Percentiles rank a stretch among this genome's conserved stretches.
Conservation (phyloP, 805 yeast genomes). For the Pichia kluyveri region DNA sequence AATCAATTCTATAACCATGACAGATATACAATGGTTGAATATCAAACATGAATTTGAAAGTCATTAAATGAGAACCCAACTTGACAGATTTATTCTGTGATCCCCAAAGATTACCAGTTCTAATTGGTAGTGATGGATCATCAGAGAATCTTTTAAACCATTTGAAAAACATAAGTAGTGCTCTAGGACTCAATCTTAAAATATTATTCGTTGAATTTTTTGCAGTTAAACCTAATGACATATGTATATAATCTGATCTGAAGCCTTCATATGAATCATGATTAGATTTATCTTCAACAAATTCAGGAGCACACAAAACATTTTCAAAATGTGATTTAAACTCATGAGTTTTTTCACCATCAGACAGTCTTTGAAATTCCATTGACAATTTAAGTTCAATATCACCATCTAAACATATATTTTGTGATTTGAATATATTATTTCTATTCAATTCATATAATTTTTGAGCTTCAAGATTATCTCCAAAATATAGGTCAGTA, state of each 20-base stretch:
- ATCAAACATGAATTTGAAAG: conserved; percentile 69
- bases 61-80: conserved; percentile 62
- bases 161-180: conserved; percentile 51
- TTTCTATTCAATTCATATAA: conserved; percentile 1
- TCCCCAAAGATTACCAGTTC: conserved; percentile 64
- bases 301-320: conserved; percentile 43
- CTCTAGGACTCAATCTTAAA: conserved; percentile 63
- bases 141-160: conserved; percentile 89
- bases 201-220: conserved; percentile 41
- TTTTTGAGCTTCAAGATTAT: conserved; percentile 2
- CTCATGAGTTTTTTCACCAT: conserved; percentile 30
- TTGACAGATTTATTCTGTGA: conserved; percentile 47
- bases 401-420: conserved; percentile 52
- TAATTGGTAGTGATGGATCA: conserved; percentile 63
- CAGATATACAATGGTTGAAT: conserved; percentile 64
- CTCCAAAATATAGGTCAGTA: conserved; percentile 9
- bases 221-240: conserved; percentile 42
- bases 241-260: conserved; percentile 69
- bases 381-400: conserved; percentile 51
- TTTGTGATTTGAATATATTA: conserved; percentile 39
- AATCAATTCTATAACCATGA: conserved; percentile 53
- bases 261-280: conserved; percentile 78
- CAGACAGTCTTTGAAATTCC: conserved; percentile 38
- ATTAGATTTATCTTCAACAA: conserved; percentile 30
- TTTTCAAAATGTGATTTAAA: conserved; percentile 52